Base-by-base conservation (phyloP, 768 basidiomycete species). In the Rhizopogon roseolus region DNA sequence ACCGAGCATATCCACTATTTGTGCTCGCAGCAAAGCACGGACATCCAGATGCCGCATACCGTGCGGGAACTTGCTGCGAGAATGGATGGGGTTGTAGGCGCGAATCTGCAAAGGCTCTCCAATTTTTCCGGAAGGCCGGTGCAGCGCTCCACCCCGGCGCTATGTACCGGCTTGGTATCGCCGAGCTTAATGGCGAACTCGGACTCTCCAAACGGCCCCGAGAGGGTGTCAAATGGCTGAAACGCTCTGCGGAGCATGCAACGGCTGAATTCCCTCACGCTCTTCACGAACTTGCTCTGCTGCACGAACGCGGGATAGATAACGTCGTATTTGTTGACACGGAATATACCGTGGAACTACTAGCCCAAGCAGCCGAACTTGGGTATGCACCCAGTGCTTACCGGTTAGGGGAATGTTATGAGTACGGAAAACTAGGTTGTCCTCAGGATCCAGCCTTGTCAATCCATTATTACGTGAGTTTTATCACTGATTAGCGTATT, bases 161-260 rank as follows among this genome's bases (percentile, higher is more conserved):
- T 1, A 90, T 98, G 86, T 98, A 98, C 69, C 88, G 97, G 14
- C 83, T 99, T 25, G 97, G 96, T 6, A 90, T 94, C 54, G 92
- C 90, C 25, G 96, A 98, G 67, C 82, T 99, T 53, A 98, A 98
- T 60, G 96, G 96, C 57, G 93, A 97, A 69, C 80, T 99, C 2
- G 86, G 92, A 0, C 75, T 95, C 14, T 79, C 85, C 25, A 90
- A 87, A 68, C 84, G 87, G 43, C 91, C 94, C 6, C 92, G 91
- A 71, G 97, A 98, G 68, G 97, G 97, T 55, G 92, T 98, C 61
- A 97, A 97, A 73, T 98, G 95, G 94, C 81, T 99, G 58, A 98
- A 98, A 71, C 82, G 97, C 50, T 93, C 93, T 36, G 94, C 95
- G 5, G 97, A 98, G 69, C 82, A 90, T 65, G 90, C 90, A 1